These are phyloP conservation scores for Gillenia trifoliata DNA, from an alignment of 306 rosid species.

Conservation along the genomic window DNA sequence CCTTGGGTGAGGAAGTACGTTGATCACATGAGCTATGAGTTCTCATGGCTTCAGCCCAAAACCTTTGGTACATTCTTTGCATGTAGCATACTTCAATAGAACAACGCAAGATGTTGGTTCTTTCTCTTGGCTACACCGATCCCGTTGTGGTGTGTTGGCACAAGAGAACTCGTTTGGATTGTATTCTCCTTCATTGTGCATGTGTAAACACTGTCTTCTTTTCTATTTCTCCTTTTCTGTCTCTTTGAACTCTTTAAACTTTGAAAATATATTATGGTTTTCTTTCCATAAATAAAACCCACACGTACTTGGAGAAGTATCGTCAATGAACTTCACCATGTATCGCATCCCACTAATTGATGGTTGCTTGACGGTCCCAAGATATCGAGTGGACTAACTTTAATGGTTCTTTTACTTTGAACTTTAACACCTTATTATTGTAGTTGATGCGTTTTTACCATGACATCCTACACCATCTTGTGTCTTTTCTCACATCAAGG, in stretches of 20 bases:
- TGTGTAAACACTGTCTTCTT: not conserved
- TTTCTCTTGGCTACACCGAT: no score
- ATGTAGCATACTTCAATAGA: no score
- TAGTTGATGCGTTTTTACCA: conserved; percentile 3
- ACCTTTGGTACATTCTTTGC: not conserved
- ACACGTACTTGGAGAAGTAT: not conserved
- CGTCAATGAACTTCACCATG: not conserved
- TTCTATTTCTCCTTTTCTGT: not conserved
- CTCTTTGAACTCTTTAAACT: not conserved
- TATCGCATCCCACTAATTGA: not conserved
- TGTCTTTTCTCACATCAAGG: not conserved
- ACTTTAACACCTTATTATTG: not conserved
- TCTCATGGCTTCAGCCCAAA: conserved; percentile 5
- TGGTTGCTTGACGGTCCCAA: not conserved
- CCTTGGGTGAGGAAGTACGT: not conserved
- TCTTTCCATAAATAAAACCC: no score
- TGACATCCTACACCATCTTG: not conserved
- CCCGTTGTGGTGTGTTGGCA: no score
- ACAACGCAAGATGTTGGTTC: no score
- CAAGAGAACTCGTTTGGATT: not conserved
- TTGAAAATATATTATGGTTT: no score
- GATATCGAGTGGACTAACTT: not conserved
- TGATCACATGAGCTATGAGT: conserved; percentile 7
- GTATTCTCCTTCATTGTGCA: not conserved
- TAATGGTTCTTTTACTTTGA: not conserved